Evolutionary conservation across 169 alveolate species (phyloP), one percentile per base, ranked within the genome.

Genomic region (Eimeria necatrix): DNA sequence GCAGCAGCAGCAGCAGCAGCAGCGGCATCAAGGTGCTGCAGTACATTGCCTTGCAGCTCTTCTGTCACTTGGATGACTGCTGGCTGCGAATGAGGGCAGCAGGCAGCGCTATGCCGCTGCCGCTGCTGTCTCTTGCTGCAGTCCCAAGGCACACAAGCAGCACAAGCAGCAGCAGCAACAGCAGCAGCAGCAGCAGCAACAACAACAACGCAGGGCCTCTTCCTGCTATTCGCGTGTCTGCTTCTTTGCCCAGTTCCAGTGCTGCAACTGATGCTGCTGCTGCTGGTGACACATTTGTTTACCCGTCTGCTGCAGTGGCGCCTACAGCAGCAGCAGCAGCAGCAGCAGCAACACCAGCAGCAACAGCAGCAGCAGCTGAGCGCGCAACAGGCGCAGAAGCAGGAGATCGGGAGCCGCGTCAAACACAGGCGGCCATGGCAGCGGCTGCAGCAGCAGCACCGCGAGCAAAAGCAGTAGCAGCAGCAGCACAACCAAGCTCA

Each of bases 61-160:
- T 70, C 88, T 56, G 89, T 48, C 88, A 71, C 61, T 9, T 89
- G 80, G 94, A 89, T 53, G 88, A 20, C 80, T 78, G 83, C 78
- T 89, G 94, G 94, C 76, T 89, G 49, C 86, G 94, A 10, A 78
- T 89, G 49, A 70, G 71, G 56, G 83, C 78, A 52, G 86, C 94
- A 20, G 76, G 83, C 76, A 52, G 81, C 59, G 49, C 94, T n/a
- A 52, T 76, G 64, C 94, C 90, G 16, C 89, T 48, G 51, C 76
- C 53, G 10, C 60, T 71, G 61, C 83, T 24, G 41, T 22, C 73
- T 20, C 61, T 71, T 71, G 94, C 76, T 71, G 87, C 88, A 1
- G 76, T 51, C 9, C 52, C 73, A 32, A 5, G 84, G 51, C 48
- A 74, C 81, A 14, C 70, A 64, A 61, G 93, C 9, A 59, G 78